Evolutionary conservation across 257 asterid species (phyloP), one percentile per base, ranked within the genome.

Genomic region (Jaltomata sinuosa): DNA sequence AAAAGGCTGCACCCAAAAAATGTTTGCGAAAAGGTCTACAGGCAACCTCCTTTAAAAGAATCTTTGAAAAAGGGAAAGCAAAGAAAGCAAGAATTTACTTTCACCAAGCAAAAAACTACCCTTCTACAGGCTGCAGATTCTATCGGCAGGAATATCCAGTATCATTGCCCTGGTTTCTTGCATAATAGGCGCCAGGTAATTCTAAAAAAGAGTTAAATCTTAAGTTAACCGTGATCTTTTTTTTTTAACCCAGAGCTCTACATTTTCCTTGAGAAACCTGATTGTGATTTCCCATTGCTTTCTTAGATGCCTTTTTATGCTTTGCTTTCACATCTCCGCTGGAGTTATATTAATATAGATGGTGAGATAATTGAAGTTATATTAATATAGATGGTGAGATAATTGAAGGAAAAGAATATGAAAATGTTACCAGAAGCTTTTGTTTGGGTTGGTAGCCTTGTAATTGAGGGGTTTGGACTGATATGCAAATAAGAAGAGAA

Each of bases 41-140:
- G 98, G 90, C 99, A 97, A 87, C 98, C 99, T 72, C 97, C 99
- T 85, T 86, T 97, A 84, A 91, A 97, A 83, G 98, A 97, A 90
- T 97, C 98, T 84, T 83, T 91, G 87, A 97, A 96, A 68, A 97
- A 94, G 92, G 98, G 98, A 86, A 97, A 93, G 94, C 91, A 91
- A 84, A 97, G 91, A 94, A 97, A 91, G 91, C 98, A 89, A 86
- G 98, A 94, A 27, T 91, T 94, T 89, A 72, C 92, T 77, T 87
- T 91, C 83, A 94, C 97, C 55, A 94, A 94, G 89, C 98, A 91
- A 87, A 94, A 92, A 90, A 84, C 91, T 69, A 79, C 90, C 59
- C 97, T 97, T 83, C 88, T 97, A 40, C 97, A 90, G 84, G 94
- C 92, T 82, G 99, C 99, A 79, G 99, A 97, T 94, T 91, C 97